Conservation (phyloP, 75 land plant genomes). For the Ceratopteris richardii region DNA sequence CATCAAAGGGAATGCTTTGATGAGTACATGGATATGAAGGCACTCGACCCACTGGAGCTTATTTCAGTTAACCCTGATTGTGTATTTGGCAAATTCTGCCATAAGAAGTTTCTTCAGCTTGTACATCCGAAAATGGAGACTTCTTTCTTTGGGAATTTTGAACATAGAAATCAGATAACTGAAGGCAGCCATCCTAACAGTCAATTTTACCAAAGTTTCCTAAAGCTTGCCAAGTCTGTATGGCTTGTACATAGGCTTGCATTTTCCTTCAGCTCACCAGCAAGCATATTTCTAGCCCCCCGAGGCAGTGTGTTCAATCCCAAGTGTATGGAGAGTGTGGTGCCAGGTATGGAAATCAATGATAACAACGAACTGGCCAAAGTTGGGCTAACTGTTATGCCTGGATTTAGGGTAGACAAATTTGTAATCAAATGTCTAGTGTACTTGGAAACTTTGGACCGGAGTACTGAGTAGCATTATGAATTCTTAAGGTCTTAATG, state of each 20-base stretch:
- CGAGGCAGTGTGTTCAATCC: conserved; percentile 63
- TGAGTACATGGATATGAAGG: conserved; percentile 54
- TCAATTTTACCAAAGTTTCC: conserved; percentile 70
- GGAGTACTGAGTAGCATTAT: no score
- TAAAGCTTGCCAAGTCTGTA: conserved; percentile 70
- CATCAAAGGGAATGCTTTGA: conserved; percentile 24
- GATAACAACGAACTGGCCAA: conserved; percentile 27
- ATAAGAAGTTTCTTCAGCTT: conserved; percentile 58
- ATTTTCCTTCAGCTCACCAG: conserved; percentile 63
- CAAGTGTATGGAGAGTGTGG: conserved; percentile 80
- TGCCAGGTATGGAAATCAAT: conserved; percentile 43
- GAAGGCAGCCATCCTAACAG: conserved; percentile 82
- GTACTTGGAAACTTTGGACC: conserved; percentile 17
- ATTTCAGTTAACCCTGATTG: conserved; percentile 57
- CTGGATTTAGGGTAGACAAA: conserved; percentile 72
- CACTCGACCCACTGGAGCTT: conserved; percentile 60
- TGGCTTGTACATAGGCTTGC: conserved; percentile 89
- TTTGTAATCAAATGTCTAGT: conserved; percentile 62
- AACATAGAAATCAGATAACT: conserved; percentile 65
- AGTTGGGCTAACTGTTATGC: conserved; percentile 83
- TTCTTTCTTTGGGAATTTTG: conserved; percentile 77
- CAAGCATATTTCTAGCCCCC: conserved; percentile 65
- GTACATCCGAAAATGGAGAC: conserved; percentile 82
- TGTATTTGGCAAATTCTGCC: conserved; percentile 65
- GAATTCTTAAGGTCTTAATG: no score